phyloP scores from a whole-genome alignment of 2,329 filamentous ascomycete species.

The Biscogniauxia mediterranea region DNA sequence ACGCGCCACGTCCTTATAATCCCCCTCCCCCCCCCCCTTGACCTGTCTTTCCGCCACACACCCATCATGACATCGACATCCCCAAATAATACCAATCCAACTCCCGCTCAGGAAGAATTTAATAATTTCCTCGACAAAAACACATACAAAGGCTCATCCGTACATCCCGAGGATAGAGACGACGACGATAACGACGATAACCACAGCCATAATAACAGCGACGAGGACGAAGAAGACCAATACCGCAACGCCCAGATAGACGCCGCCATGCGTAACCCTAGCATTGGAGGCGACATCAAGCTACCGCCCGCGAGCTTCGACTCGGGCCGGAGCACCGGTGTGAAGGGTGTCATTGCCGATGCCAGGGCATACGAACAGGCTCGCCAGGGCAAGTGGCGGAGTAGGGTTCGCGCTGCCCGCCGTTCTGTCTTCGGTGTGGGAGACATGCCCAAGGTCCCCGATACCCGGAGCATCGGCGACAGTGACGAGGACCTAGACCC shows the following conservation, averaged over 20 bases:
- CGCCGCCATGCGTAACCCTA: slow-evolving; percentile 64
- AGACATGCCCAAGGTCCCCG: slow-evolving; percentile 29
- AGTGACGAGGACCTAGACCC: slow-evolving; percentile 51
- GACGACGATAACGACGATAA: slow-evolving; percentile 39
- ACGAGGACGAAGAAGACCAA: slow-evolving; percentile 55
- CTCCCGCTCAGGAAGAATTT: slow-evolving; percentile 66
- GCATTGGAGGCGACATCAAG: slow-evolving; percentile 50
- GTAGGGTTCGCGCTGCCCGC: slow-evolving; percentile 50
- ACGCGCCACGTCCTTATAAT: background rate
- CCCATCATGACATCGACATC: slow-evolving; percentile 45
- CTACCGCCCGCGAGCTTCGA: slow-evolving; percentile 64
- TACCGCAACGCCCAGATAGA: slow-evolving; percentile 57
- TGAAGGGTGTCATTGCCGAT: slow-evolving; percentile 85
- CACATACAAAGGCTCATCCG: slow-evolving; percentile 38
- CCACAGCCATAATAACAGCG: slow-evolving; percentile 32
- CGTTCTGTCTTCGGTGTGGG: slow-evolving; percentile 54
- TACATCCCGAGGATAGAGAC: slow-evolving; percentile 61
- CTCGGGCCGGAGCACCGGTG: slow-evolving; percentile 70
- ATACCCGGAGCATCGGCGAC: slow-evolving; percentile 35
- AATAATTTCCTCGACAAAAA: slow-evolving; percentile 61
- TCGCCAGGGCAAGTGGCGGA: slow-evolving; percentile 54
- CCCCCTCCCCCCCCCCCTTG: background rate
- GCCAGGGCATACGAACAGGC: slow-evolving; percentile 74
- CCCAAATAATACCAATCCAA: slow-evolving; percentile 38
- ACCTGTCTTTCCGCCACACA: background rate